Evolutionary conservation across 495 filamentous ascomycete genomes (phyloP).

Genomic region (Penicillium coffeae): DNA sequence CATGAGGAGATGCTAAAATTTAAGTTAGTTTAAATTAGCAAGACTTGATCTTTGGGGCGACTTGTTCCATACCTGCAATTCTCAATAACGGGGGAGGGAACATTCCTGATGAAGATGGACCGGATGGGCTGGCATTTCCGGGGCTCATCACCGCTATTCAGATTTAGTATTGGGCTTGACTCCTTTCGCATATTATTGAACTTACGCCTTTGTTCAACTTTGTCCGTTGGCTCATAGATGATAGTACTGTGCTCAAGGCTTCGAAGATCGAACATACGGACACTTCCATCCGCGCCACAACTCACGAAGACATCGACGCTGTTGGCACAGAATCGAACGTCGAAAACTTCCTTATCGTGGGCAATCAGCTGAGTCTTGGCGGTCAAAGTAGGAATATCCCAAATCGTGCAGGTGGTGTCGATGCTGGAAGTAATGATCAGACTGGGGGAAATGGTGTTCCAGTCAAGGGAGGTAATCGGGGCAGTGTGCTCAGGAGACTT

Average conservation of each 20-base stretch:
- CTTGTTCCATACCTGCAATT: constrained; percentile 56
- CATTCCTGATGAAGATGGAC: constrained; percentile 68
- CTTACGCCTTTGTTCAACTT: constrained; percentile 73
- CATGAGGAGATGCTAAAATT: constrained; percentile 79
- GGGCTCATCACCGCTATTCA: constrained; percentile 40
- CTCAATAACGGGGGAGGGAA: constrained; percentile 83
- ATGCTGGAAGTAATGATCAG: constrained; percentile 98
- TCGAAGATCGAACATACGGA: constrained; percentile 97
- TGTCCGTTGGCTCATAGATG: constrained; percentile 94
- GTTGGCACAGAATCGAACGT: constrained; percentile 95
- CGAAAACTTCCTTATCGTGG: constrained; percentile 98
- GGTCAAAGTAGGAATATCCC: constrained; percentile 97
- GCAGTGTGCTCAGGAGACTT: constrained; percentile 98
- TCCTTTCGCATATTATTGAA: neutral
- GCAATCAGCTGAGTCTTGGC: constrained; percentile 98
- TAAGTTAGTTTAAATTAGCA: neutral
- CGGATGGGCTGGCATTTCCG: constrained; percentile 58
- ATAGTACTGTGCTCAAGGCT: constrained; percentile 98
- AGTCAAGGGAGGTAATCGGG: constrained; percentile 92
- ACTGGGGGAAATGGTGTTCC: constrained; percentile 94
- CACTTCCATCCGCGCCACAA: constrained; percentile 96
- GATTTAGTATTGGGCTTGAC: constrained; percentile 1
- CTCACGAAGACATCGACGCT: constrained; percentile 96
- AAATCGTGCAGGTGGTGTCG: constrained; percentile 99
- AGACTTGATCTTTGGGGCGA: neutral